Evolutionary conservation across 208 protist genomes (phyloP).

Genomic region (Tritrichomonas musculus): DNA sequence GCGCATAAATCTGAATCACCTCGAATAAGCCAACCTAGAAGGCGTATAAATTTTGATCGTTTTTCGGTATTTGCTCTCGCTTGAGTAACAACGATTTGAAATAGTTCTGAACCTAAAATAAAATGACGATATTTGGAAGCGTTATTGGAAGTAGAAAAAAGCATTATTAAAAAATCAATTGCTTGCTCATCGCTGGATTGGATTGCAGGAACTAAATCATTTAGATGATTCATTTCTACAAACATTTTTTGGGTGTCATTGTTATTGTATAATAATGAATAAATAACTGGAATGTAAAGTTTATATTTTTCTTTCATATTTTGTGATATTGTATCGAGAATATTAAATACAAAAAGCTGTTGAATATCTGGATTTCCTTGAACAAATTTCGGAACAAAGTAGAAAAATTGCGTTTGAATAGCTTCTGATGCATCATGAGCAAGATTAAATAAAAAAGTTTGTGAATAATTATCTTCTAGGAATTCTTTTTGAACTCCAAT

Average conservation of each 20-base stretch:
- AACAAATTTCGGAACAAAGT: neutral
- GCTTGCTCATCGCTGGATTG: neutral
- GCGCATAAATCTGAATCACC: neutral
- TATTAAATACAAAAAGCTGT: neutral
- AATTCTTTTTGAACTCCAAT: neutral
- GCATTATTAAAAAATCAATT: neutral
- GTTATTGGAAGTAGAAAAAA: neutral
- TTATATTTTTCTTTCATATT: neutral
- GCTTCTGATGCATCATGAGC: neutral
- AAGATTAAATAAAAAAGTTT: neutral
- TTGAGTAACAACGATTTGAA: neutral
- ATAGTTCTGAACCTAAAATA: neutral
- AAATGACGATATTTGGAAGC: neutral
- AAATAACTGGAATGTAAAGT: neutral
- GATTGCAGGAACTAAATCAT: neutral
- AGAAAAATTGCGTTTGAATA: neutral
- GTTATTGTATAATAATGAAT: neutral
- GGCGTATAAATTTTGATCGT: neutral
- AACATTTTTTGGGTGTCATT: neutral
- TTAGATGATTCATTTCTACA: neutral
- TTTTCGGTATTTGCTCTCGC: neutral
- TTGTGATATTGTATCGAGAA: neutral
- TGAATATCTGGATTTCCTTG: neutral
- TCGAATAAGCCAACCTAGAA: neutral
- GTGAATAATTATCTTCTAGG: neutral